Percentiles rank a stretch among this genome's conserved stretches.
Evolutionary conservation across 2,329 filamentous ascomycete species (phyloP).

Genomic region (Ceratocystis ficicola): DNA sequence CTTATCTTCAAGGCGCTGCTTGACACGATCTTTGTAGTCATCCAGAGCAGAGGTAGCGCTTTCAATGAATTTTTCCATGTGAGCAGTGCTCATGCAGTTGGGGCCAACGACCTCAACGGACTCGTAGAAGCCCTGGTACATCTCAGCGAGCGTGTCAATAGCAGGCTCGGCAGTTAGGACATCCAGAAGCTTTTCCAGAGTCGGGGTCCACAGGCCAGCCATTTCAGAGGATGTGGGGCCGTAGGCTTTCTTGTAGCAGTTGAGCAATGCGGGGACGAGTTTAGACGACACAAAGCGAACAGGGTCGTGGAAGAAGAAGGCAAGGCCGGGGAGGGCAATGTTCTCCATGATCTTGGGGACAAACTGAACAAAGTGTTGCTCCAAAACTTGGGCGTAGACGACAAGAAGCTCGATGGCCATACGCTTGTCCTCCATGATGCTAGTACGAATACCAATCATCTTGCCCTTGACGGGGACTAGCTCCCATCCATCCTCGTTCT

Average conservation of each 20-base stretch:
- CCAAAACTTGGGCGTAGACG: constrained; percentile 93
- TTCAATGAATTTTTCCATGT: constrained; percentile 81
- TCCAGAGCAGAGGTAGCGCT: constrained; percentile 74
- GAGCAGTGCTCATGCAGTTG: constrained; percentile 61
- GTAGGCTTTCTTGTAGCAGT: constrained; percentile 86
- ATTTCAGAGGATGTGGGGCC: constrained; percentile 70
- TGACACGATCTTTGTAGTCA: constrained; percentile 83
- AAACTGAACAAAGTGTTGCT: constrained; percentile 81
- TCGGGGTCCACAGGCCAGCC: constrained; percentile 68
- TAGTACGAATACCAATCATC: constrained; percentile 96
- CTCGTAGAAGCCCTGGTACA: constrained; percentile 99
- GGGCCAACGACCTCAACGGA: constrained; percentile 88
- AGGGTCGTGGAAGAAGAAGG: constrained; percentile 98
- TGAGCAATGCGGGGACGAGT: constrained; percentile 82
- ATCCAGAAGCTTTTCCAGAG: constrained; percentile 82
- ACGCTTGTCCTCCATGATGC: constrained; percentile 93
- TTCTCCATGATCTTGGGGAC: constrained; percentile 91
- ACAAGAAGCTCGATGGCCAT: constrained; percentile 98
- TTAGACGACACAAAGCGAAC: constrained; percentile 92
- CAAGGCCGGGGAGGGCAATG: constrained; percentile 82
- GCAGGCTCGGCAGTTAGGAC: constrained; percentile 87
- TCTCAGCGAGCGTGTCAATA: constrained; percentile 91
- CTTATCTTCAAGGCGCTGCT: constrained; percentile 70
- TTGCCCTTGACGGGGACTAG: constrained; percentile 93
- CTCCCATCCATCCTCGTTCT: constrained; percentile 96